Percentiles rank a stretch among this genome's conserved stretches.
phyloP scores from a whole-genome alignment of 2,329 filamentous ascomycete genomes.

The Penicillium griseofulvum region DNA sequence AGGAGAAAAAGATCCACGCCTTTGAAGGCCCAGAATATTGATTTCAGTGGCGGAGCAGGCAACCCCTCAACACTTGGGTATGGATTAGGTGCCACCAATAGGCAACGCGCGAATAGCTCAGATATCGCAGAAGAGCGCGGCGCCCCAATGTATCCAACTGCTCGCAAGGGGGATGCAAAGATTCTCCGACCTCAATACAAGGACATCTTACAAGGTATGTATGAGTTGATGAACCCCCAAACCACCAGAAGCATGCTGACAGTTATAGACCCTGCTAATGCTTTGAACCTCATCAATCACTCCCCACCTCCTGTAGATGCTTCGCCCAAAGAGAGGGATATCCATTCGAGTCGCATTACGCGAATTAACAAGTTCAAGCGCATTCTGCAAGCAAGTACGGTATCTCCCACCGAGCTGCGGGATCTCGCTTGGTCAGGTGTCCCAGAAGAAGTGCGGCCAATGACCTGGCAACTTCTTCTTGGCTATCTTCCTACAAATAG shows the following conservation, averaged over 20 bases:
- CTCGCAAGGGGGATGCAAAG: conserved; percentile 89
- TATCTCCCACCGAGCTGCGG: conserved; percentile 78
- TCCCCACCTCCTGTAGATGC: conserved; percentile 71
- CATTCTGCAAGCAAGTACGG: conserved; percentile 86
- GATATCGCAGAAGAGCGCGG: conserved; percentile 92
- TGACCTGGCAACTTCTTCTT: conserved; percentile 97
- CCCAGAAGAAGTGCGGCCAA: conserved; percentile 90
- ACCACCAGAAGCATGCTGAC: conserved; percentile 2
- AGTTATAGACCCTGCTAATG: conserved; percentile 72
- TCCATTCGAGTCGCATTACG: conserved; percentile 80
- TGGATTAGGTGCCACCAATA: conserved; percentile 42
- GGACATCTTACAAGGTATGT: conserved; percentile 74
- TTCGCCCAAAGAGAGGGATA: conserved; percentile 77
- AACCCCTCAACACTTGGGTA: conserved; percentile 29
- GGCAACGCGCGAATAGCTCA: conserved; percentile 76
- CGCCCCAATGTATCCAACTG: conserved; percentile 76
- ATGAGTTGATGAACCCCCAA: background rate
- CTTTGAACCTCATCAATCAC: conserved; percentile 89
- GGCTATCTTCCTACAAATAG: conserved; percentile 97
- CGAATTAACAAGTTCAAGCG: conserved; percentile 99
- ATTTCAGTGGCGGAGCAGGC: conserved; percentile 38
- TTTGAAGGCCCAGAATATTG: conserved; percentile 41
- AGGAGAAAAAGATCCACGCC: conserved; percentile 62
- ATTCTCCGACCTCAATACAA: conserved; percentile 97
- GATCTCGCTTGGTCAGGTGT: conserved; percentile 90